Conservation (phyloP, 768 basidiomycete species). For the Coprinopsis cinerea region DNA sequence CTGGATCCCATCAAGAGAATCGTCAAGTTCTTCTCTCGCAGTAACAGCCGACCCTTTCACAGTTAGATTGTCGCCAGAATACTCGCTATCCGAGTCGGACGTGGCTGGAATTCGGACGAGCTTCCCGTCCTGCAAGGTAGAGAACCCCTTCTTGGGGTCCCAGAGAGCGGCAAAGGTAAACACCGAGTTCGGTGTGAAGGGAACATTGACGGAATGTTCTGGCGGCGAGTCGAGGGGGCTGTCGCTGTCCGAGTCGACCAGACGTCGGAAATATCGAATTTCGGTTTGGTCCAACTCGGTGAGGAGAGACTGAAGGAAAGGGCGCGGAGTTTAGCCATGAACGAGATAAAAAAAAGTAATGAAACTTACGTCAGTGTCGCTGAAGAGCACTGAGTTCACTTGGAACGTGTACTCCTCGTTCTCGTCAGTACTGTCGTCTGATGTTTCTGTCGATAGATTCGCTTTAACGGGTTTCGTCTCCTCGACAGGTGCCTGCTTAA, state of each 20-base stretch:
- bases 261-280: neutral
- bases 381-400: conserved; percentile 8
- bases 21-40: too few species aligned
- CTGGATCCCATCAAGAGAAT: neutral
- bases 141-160: conserved; percentile 10
- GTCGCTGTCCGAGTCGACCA: neutral
- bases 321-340: neutral
- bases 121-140: conserved; percentile 6
- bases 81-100: neutral
- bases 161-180: conserved; percentile 11
- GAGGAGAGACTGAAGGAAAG: neutral
- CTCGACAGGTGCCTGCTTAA: neutral
- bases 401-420: neutral
- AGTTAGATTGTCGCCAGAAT: too few species aligned
- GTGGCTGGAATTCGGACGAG: neutral
- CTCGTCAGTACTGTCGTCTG: neutral
- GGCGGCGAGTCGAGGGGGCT: conserved; percentile 1
- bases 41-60: too few species aligned
- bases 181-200: conserved; percentile 6
- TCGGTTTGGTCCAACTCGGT: conserved; percentile 1
- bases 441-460: neutral
- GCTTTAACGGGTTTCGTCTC: neutral
- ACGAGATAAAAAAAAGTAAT: neutral
- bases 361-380: conserved; percentile 7
- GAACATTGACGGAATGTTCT: conserved; percentile 1